These are phyloP conservation scores for Penicillium nucicola DNA, from an alignment of 495 filamentous ascomycete genomes.

Conservation along the genomic window DNA sequence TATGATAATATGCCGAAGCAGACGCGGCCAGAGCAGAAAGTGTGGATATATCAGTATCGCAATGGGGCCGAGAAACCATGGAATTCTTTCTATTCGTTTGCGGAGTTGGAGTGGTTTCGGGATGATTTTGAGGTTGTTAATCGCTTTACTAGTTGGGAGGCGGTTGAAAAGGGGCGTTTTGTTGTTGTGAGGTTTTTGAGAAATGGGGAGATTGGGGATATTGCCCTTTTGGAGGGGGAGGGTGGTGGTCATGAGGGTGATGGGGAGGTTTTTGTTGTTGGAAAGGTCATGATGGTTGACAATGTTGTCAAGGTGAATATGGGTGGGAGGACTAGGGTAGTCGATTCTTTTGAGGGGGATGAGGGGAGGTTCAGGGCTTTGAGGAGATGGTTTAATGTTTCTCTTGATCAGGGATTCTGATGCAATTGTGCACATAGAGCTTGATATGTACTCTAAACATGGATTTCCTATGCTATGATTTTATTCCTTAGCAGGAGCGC, in stretches of 20 bases:
- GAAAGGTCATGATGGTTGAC: constrained; percentile 57
- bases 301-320: constrained; percentile 57
- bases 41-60: constrained; percentile 65
- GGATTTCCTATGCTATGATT: constrained; percentile 1
- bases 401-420: background rate
- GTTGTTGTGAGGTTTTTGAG: constrained; percentile 57
- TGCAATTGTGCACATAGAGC: background rate
- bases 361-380: constrained; percentile 38
- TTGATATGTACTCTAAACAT: too few relatives aligned
- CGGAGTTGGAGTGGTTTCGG: constrained; percentile 57
- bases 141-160: constrained; percentile 46
- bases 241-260: constrained; percentile 6
- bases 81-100: constrained; percentile 58
- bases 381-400: constrained; percentile 29
- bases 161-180: constrained; percentile 47
- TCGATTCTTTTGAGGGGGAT: constrained; percentile 47
- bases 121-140: constrained; percentile 67
- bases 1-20: constrained; percentile 46
- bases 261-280: constrained; percentile 35
- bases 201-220: constrained; percentile 20
- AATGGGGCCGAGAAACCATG: constrained; percentile 44
- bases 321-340: constrained; percentile 51
- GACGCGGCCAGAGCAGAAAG: constrained; percentile 34
- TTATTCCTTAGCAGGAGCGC: constrained; percentile 18
- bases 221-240: constrained; percentile 13